These are phyloP conservation scores for Symbiodinium pilosum DNA, from an alignment of 73 alveolate genomes.

Conservation along the genomic window DNA sequence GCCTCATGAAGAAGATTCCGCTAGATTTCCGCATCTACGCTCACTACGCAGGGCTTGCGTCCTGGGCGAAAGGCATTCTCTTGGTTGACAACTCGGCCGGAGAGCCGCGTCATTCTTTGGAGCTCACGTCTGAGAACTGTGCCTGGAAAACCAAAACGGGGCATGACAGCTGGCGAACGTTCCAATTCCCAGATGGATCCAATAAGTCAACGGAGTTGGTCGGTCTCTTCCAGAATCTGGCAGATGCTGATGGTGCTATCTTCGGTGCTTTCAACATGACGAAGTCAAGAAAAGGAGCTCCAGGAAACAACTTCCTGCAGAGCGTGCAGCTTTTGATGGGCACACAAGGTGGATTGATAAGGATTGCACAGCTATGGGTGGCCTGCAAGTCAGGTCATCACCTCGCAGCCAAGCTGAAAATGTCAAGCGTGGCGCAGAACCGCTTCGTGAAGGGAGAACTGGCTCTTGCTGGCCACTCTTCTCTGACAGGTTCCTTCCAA, in stretches of 20 bases:
- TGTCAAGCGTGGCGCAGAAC: slow-evolving; percentile 30
- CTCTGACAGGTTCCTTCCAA: neutral
- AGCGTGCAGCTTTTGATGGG: neutral
- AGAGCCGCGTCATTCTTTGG: neutral
- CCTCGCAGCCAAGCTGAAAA: slow-evolving; percentile 49
- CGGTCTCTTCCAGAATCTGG: neutral
- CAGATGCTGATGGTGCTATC: neutral
- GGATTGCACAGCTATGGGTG: neutral
- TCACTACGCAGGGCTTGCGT: neutral
- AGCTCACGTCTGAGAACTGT: neutral
- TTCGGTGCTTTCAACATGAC: neutral
- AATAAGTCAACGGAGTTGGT: neutral
- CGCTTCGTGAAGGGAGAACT: slow-evolving; percentile 62
- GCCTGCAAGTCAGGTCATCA: neutral
- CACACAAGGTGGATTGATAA: neutral
- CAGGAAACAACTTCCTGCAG: neutral
- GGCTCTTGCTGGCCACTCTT: slow-evolving; percentile 23
- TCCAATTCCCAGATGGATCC: too few species aligned
- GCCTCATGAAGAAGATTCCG: neutral
- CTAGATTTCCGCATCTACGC: slow-evolving; percentile 20
- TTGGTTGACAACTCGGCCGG: slow-evolving; percentile 14
- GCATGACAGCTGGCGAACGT: slow-evolving; percentile 13
- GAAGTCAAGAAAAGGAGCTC: slow-evolving; percentile 6
- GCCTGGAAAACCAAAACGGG: slow-evolving; percentile 19
- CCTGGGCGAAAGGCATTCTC: slow-evolving; percentile 2